These are phyloP conservation scores for Diaporthe sp. DNA, from an alignment of 2,329 filamentous ascomycete genomes.

Conservation along the genomic window DNA sequence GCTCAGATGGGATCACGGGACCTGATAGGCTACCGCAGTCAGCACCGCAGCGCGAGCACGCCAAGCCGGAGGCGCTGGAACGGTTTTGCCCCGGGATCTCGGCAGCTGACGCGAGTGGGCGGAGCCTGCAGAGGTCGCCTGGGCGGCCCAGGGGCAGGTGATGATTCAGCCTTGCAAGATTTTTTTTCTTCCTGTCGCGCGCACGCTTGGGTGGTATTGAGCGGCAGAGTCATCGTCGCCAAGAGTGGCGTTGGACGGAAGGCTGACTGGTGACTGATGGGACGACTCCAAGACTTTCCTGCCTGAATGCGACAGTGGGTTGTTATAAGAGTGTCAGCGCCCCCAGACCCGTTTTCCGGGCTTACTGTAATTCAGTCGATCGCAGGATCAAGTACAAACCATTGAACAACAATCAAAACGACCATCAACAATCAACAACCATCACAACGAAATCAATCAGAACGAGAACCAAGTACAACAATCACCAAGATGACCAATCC, in stretches of 20 bases:
- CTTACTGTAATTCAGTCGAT: neutral
- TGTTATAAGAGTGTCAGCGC: constrained; percentile 7
- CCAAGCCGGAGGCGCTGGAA: constrained; percentile 34
- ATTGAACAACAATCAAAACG: neutral
- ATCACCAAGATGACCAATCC: constrained; percentile 37
- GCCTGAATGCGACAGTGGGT: neutral
- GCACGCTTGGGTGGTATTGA: neutral
- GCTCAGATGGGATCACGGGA: constrained; percentile 14
- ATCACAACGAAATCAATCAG: neutral
- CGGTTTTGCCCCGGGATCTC: constrained; percentile 7
- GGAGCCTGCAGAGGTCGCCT: constrained; percentile 28
- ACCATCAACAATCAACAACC: neutral
- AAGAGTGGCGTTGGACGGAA: constrained; percentile 29
- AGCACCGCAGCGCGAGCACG: neutral
- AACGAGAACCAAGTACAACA: neutral
- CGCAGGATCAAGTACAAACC: neutral
- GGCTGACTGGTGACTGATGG: constrained; percentile 6
- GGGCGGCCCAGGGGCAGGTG: neutral
- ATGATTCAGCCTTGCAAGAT: constrained; percentile 25
- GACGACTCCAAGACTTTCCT: neutral
- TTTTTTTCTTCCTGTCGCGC: neutral
- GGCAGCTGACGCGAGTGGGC: constrained; percentile 35
- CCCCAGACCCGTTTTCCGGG: neutral
- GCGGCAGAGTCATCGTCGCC: constrained; percentile 30
- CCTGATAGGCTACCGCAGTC: neutral